Conservation (phyloP, 129 eudicot genomes). For the Pulicaria dysenterica region DNA sequence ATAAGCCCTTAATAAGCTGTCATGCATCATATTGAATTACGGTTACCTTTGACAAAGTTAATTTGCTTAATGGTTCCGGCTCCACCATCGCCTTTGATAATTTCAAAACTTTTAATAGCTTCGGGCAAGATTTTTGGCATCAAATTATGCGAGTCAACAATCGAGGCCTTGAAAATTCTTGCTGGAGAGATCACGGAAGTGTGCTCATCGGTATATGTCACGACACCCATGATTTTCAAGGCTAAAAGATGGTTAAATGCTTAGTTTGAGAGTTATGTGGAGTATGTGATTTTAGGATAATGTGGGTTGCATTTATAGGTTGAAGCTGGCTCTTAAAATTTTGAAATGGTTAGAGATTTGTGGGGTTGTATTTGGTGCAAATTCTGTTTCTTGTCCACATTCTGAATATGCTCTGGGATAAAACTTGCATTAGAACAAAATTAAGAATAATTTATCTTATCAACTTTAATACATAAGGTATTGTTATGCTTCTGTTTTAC, state of each 20-base stretch:
- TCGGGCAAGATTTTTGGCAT: slow-evolving; percentile 59
- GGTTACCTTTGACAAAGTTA: slow-evolving; percentile 37
- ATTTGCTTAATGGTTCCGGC: slow-evolving; percentile 53
- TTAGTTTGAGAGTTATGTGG: slow-evolving; percentile 1
- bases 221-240: slow-evolving; percentile 38
- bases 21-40: not conserved
- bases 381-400: slow-evolving; percentile 27
- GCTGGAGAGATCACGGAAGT: slow-evolving; percentile 33
- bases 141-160: slow-evolving; percentile 47
- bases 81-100: slow-evolving; percentile 49
- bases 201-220: slow-evolving; percentile 46
- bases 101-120: slow-evolving; percentile 38
- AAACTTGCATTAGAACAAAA: slow-evolving; percentile 22
- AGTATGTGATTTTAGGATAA: slow-evolving; percentile 11
- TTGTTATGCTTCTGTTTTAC: slow-evolving; percentile 12
- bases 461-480: not conserved
- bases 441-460: slow-evolving; percentile 19
- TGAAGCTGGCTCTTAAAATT: not conserved
- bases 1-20: not conserved
- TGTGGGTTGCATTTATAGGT: slow-evolving; percentile 30
- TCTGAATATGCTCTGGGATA: slow-evolving; percentile 5
- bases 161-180: slow-evolving; percentile 52
- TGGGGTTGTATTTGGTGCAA: slow-evolving; percentile 18
- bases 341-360: not conserved
- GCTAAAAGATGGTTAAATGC: slow-evolving; percentile 6